phyloP scores from a whole-genome alignment of 2,329 filamentous ascomycete genomes.

The Dactylellina cionopaga region DNA sequence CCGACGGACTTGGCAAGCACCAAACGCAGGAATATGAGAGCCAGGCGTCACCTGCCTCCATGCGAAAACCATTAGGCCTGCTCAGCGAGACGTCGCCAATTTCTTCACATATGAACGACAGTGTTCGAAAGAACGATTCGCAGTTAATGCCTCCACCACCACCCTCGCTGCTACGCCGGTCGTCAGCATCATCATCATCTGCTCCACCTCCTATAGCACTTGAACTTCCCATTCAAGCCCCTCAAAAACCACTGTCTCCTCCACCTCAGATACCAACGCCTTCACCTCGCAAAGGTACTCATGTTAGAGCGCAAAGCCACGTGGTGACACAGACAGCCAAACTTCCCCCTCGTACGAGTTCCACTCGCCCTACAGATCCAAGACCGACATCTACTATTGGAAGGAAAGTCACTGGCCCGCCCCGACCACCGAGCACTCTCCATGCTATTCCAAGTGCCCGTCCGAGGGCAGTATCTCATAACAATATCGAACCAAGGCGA shows the following conservation, averaged over 20 bases:
- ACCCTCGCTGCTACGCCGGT: constrained; percentile 28
- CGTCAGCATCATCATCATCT: constrained; percentile 17
- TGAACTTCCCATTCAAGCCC: constrained; percentile 20
- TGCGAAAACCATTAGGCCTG: constrained; percentile 36
- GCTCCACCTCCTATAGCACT: neutral
- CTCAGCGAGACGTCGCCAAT: constrained; percentile 28
- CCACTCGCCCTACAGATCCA: constrained; percentile 33
- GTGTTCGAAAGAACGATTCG: constrained; percentile 17
- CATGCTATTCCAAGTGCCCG: constrained; percentile 33
- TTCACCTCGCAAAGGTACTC: constrained; percentile 42
- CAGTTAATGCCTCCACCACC: constrained; percentile 49
- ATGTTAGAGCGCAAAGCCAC: constrained; percentile 42
- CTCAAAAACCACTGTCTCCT: constrained; percentile 36
- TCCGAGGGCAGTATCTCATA: constrained; percentile 47
- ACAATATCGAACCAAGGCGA: constrained; percentile 27
- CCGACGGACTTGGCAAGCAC: constrained; percentile 1
- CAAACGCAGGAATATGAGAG: constrained; percentile 19
- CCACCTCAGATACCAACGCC: constrained; percentile 42
- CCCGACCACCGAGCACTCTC: constrained; percentile 33
- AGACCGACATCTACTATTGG: constrained; percentile 40
- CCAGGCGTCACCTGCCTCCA: constrained; percentile 30
- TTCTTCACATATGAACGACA: constrained; percentile 15
- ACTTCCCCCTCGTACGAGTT: constrained; percentile 21
- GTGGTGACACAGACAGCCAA: constrained; percentile 15
- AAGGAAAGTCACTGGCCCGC: constrained; percentile 38